Conservation (phyloP, 2,329 filamentous ascomycete genomes). For the Rugonectria rugulosa region DNA sequence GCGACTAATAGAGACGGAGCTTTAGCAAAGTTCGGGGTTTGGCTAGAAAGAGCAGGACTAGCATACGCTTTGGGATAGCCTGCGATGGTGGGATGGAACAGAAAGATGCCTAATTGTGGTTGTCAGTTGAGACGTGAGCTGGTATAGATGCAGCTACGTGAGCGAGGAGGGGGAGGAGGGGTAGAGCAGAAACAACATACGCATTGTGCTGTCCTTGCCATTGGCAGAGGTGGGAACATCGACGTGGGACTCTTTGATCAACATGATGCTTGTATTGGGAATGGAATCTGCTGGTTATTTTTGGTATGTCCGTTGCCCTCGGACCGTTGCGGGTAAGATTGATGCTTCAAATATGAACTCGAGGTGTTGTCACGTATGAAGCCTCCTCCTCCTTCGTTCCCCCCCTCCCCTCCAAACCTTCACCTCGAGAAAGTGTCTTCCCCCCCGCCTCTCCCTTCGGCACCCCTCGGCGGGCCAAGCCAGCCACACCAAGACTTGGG, state of each 20-base stretch:
- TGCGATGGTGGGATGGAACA: constrained; percentile 86
- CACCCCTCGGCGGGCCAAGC: background rate
- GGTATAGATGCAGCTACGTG: constrained; percentile 21
- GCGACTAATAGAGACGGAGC: constrained; percentile 48
- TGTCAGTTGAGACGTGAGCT: constrained; percentile 19
- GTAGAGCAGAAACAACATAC: constrained; percentile 42
- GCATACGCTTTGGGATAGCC: constrained; percentile 84
- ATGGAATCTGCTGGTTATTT: background rate
- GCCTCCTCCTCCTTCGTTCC: too few species aligned
- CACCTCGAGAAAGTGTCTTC: background rate
- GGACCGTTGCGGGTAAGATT: too few species aligned
- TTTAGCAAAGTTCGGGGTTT: background rate
- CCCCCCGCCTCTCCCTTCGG: too few species aligned
- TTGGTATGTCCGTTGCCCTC: too few species aligned
- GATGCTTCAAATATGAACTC: background rate
- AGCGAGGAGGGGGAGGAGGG: constrained; percentile 9
- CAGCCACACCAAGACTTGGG: background rate
- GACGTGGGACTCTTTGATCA: constrained; percentile 61
- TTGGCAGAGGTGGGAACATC: constrained; percentile 60
- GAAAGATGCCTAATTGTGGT: constrained; percentile 73
- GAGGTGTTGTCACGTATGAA: background rate
- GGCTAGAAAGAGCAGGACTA: too few species aligned
- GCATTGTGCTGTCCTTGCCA: constrained; percentile 63
- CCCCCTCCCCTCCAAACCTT: background rate
- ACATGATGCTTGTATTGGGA: constrained; percentile 47